A percentile compares a stretch with the other conserved stretches of the same genome.
Evolutionary conservation across 2,329 filamentous ascomycete genomes (phyloP).

Genomic region (Fusarium xyrophilum): DNA sequence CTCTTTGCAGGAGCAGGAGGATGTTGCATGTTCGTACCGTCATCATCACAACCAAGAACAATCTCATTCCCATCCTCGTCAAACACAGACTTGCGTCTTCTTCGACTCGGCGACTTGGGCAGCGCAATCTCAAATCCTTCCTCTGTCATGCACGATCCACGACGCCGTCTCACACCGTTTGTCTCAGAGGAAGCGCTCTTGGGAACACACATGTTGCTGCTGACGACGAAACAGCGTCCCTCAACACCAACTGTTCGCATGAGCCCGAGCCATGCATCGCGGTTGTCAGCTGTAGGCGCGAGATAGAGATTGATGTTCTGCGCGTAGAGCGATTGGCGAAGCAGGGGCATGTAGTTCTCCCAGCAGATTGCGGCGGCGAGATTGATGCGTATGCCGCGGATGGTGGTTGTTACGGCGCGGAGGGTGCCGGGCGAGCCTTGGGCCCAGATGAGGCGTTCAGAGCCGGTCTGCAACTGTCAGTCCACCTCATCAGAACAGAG

Average conservation of each 20-base stretch:
- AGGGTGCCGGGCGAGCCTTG: slow-evolving; percentile 82
- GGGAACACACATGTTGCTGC: slow-evolving; percentile 81
- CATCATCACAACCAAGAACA: slow-evolving; percentile 50
- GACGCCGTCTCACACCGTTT: slow-evolving; percentile 14
- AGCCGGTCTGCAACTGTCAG: slow-evolving; percentile 64
- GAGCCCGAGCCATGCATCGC: slow-evolving; percentile 82
- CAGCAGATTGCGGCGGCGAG: slow-evolving; percentile 91
- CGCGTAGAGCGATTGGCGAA: slow-evolving; percentile 82
- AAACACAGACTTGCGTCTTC: slow-evolving; percentile 52
- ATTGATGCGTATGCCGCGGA: slow-evolving; percentile 80
- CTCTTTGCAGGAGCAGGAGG: not conserved
- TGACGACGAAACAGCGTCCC: slow-evolving; percentile 84
- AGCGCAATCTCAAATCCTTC: slow-evolving; percentile 58
- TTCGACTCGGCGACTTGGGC: slow-evolving; percentile 42
- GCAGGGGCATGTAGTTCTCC: slow-evolving; percentile 95
- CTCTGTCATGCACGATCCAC: slow-evolving; percentile 53
- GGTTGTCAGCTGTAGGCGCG: slow-evolving; percentile 84
- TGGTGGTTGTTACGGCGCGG: slow-evolving; percentile 77
- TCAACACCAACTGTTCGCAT: slow-evolving; percentile 84
- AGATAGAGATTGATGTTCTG: slow-evolving; percentile 94
- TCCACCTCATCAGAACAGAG: not conserved
- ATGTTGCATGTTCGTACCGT: slow-evolving; percentile 23
- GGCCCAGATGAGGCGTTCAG: slow-evolving; percentile 86
- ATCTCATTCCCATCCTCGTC: slow-evolving; percentile 65
- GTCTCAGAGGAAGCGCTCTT: slow-evolving; percentile 6